phyloP scores from a whole-genome alignment of 495 filamentous ascomycete species.

The Hyaloscypha bicolor region DNA sequence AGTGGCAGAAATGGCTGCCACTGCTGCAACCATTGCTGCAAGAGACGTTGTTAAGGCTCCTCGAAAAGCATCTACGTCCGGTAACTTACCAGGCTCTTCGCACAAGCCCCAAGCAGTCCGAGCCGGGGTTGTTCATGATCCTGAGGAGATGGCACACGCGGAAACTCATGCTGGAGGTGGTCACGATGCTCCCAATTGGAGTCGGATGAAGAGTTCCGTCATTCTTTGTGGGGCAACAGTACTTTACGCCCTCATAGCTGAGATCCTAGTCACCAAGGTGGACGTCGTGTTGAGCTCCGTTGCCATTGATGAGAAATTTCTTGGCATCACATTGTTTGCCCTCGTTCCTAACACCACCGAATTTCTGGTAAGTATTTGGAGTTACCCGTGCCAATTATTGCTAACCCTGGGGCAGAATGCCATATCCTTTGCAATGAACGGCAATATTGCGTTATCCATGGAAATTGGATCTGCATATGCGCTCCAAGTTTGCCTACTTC shows the following conservation, averaged over 20 bases:
- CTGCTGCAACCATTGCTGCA: constrained; percentile 84
- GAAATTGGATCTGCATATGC: constrained; percentile 98
- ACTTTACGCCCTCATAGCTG: constrained; percentile 92
- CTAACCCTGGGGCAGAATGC: constrained; percentile 72
- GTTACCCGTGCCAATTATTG: constrained; percentile 9
- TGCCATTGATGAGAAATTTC: constrained; percentile 95
- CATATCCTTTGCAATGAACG: constrained; percentile 99
- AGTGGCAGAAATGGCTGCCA: constrained; percentile 89
- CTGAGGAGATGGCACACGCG: constrained; percentile 50
- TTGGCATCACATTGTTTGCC: constrained; percentile 96
- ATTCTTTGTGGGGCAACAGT: constrained; percentile 90
- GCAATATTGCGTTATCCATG: constrained; percentile 99
- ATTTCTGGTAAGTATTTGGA: constrained; percentile 70
- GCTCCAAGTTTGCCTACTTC: constrained; percentile 94
- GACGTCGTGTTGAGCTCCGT: constrained; percentile 89
- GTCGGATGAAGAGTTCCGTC: constrained; percentile 82
- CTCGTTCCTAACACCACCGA: constrained; percentile 98
- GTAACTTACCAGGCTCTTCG: constrained; percentile 33
- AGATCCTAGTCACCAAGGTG: constrained; percentile 95
- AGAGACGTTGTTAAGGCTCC: constrained; percentile 66
- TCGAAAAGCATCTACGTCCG: constrained; percentile 48
- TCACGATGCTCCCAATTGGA: constrained; percentile 98
- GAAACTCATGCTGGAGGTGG: constrained; percentile 61
- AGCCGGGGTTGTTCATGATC: constrained; percentile 35
- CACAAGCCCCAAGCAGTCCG: constrained; percentile 31